Evolutionary conservation across 2,329 filamentous ascomycete genomes (phyloP), one percentile per base, ranked within the genome.

Genomic region (Xylariaceae sp.): DNA sequence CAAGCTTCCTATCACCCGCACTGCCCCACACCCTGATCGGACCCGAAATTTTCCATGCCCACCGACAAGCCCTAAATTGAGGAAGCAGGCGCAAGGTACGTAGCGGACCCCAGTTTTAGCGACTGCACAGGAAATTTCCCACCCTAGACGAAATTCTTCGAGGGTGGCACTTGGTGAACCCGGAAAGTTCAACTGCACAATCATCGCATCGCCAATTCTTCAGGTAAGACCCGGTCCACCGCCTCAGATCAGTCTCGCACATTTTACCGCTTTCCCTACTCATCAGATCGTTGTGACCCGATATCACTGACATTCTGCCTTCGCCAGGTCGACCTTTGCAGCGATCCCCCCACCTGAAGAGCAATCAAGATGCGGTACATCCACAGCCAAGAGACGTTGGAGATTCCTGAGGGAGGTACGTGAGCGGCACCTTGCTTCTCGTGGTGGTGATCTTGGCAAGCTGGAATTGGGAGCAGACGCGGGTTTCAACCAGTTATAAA

Each of bases 291-390:
- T n/a, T n/a, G n/a, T n/a, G n/a, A n/a, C n/a, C n/a, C n/a, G n/a
- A n/a, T n/a, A n/a, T n/a, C n/a, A n/a, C n/a, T n/a, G n/a, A n/a
- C n/a, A n/a, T n/a, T n/a, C 19, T 16, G 31, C 36, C 23, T 31
- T 23, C 31, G 31, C 11, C 39, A 53, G 52, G 49, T 45, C 48
- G 45, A 47, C 44, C 44, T 45, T 38, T 46, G 39, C 62, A 64
- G 61, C 58, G 60, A 59, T 58, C 58, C 58, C 60, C 47, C 45
- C 48, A 55, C 63, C 52, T 52, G 51, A 53, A 50, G 46, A 47
- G 65, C 65, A 68, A 70, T 72, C 83, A 95, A 85, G 73, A 96
- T 96, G 92, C 93, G 85, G 78, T 96, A 95, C 86, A 94, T 98
- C 75, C 88, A 95, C 80, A 94, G 87, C 64, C 77, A 90, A 75